phyloP scores from a whole-genome alignment of 345 rosid species.

The Acer yangbiense region DNA sequence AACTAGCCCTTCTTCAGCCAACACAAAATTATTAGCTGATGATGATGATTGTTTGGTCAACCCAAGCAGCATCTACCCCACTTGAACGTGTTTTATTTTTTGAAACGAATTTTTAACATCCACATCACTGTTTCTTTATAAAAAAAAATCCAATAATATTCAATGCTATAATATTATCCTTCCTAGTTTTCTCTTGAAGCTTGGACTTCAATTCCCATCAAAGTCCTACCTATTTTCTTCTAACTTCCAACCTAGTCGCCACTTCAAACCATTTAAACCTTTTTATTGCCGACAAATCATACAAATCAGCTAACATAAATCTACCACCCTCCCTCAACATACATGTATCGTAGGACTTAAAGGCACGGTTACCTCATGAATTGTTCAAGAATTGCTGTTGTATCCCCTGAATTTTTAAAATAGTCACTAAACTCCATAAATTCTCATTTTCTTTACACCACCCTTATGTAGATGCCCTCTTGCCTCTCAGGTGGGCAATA shows the following conservation, averaged over 20 bases:
- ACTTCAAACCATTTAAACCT: too few species aligned
- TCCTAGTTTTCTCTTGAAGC: not conserved
- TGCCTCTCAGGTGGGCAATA: too few species aligned
- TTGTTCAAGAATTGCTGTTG: too few species aligned
- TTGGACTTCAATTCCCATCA: not conserved
- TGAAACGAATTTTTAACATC: not conserved
- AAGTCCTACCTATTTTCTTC: not conserved
- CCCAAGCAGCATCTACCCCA: conserved; percentile 1
- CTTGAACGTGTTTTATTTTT: not conserved
- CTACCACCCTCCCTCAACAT: too few species aligned
- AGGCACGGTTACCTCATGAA: too few species aligned
- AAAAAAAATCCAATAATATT: not conserved
- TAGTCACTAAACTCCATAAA: too few species aligned
- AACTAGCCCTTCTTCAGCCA: not conserved
- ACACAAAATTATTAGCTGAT: conserved; percentile 5
- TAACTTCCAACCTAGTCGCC: not conserved
- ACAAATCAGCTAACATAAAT: too few species aligned
- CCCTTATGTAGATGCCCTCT: too few species aligned
- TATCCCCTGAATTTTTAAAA: too few species aligned
- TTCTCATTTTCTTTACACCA: too few species aligned
- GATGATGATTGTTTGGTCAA: conserved; percentile 2
- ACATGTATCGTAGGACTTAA: too few species aligned
- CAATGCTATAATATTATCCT: not conserved
- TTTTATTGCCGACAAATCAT: too few species aligned
- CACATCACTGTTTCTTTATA: not conserved